phyloP scores from a whole-genome alignment of 805 yeast species.

The Myxozyma mucilagina region DNA sequence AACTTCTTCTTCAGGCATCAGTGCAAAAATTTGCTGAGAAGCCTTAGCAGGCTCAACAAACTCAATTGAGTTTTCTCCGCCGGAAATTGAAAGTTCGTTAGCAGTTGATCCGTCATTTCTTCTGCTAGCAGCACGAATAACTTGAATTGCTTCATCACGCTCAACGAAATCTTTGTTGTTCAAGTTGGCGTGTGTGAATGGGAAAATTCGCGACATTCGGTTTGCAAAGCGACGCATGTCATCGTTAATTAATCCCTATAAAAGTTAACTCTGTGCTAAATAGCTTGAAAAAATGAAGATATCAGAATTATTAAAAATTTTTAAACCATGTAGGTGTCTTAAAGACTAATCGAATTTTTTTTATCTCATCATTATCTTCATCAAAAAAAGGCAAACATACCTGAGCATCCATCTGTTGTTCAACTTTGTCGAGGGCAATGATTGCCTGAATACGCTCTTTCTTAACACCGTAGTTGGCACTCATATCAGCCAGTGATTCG shows the following conservation, averaged over 20 bases:
- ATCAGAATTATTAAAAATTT: conserved; percentile 33
- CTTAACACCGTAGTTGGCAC: conserved; percentile 75
- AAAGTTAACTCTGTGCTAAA: not conserved
- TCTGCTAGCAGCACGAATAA: not conserved
- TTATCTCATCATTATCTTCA: conserved; percentile 48
- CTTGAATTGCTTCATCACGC: not conserved
- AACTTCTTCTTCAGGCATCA: conserved; percentile 92
- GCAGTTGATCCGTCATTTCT: not conserved
- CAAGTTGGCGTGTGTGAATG: conserved; percentile 50
- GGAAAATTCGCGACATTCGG: conserved; percentile 78
- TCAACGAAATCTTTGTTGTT: not conserved
- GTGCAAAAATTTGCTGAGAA: conserved; percentile 91
- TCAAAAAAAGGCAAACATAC: conserved; percentile 48
- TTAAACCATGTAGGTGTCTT: conserved; percentile 66
- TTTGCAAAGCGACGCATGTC: conserved; percentile 62
- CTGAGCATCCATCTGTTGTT: conserved; percentile 57
- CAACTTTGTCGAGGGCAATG: conserved; percentile 63
- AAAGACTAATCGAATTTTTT: conserved; percentile 70
- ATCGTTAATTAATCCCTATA: conserved; percentile 50
- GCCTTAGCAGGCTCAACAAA: conserved; percentile 50
- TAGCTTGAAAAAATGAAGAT: not conserved
- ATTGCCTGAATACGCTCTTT: conserved; percentile 90
- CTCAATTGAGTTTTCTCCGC: conserved; percentile 17
- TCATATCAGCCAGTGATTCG: conserved; percentile 68
- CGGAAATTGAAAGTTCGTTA: not conserved